phyloP scores from a whole-genome alignment of 805 yeast species.

The Schwanniomyces pseudopolymorphus region DNA sequence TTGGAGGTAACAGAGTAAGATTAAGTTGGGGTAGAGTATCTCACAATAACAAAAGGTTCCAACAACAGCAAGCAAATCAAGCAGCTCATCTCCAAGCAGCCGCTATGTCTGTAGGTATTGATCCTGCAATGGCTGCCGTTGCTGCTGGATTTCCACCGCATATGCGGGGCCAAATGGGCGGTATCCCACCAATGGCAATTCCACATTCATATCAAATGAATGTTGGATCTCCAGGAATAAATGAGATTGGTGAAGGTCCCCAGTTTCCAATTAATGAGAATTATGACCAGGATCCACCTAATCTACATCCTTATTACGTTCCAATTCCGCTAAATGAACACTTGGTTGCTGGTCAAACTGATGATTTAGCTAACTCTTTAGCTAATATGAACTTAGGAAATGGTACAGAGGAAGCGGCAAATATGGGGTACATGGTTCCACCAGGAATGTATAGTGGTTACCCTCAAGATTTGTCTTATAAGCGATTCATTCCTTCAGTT shows the following conservation, averaged over 20 bases:
- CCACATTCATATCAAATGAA: conserved; percentile 6
- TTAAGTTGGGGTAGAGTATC: conserved; percentile 81
- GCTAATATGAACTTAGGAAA: conserved; percentile 10
- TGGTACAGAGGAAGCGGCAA: conserved; percentile 4
- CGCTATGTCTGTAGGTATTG: conserved; percentile 38
- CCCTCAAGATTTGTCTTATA: conserved; percentile 15
- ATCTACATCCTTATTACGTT: conserved; percentile 6
- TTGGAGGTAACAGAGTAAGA: conserved; percentile 79
- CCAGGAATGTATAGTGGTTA: conserved; percentile 14
- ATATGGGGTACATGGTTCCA: conserved; percentile 10
- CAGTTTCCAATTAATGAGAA: neutral
- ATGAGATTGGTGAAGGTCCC: neutral
- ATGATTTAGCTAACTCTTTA: conserved; percentile 13
- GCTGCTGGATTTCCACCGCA: conserved; percentile 20
- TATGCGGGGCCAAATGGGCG: conserved; percentile 11
- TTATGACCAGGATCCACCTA: neutral
- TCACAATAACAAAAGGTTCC: conserved; percentile 29
- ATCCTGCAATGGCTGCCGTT: conserved; percentile 29
- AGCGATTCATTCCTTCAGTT: conserved; percentile 14
- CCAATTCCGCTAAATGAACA: conserved; percentile 4
- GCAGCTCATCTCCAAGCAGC: conserved; percentile 39
- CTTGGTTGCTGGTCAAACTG: conserved; percentile 5
- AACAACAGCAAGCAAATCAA: conserved; percentile 30
- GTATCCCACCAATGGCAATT: conserved; percentile 12
- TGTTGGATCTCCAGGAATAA: neutral